Percentiles rank a stretch among this genome's conserved stretches.
Conservation (phyloP, 2,329 filamentous ascomycete genomes). For the Penicillium sp. region DNA sequence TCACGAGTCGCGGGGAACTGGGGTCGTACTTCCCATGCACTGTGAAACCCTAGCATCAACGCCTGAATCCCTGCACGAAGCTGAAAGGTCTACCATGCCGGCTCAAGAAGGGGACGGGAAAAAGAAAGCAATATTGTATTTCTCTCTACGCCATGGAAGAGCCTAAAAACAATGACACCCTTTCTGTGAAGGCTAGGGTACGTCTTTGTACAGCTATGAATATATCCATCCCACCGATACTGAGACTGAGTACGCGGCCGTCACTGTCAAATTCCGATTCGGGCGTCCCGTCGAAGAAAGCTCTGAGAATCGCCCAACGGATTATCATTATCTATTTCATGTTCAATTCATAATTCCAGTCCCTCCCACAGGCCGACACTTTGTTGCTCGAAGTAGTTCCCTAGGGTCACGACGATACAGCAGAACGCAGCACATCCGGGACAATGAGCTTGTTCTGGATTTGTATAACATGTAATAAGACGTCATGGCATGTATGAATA, state of each 20-base stretch:
- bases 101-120: neutral
- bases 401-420: neutral
- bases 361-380: constrained; percentile 4
- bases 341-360: neutral
- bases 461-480: neutral
- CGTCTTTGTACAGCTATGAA: neutral
- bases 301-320: neutral
- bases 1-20: constrained; percentile 22
- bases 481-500: neutral
- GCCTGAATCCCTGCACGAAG: neutral
- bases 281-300: constrained; percentile 10
- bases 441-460: neutral
- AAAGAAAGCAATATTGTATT: neutral
- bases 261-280: constrained; percentile 14
- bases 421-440: neutral
- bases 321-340: constrained; percentile 15
- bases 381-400: neutral
- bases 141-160: neutral
- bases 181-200: neutral
- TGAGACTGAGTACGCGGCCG: constrained; percentile 1
- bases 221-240: neutral
- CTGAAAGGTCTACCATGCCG: neutral
- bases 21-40: constrained; percentile 18
- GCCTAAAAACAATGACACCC: neutral
- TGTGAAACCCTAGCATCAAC: constrained; percentile 12